Base-by-base conservation (phyloP, 1,284 basidiomycete genomes). In the Dichomitus squalens region DNA sequence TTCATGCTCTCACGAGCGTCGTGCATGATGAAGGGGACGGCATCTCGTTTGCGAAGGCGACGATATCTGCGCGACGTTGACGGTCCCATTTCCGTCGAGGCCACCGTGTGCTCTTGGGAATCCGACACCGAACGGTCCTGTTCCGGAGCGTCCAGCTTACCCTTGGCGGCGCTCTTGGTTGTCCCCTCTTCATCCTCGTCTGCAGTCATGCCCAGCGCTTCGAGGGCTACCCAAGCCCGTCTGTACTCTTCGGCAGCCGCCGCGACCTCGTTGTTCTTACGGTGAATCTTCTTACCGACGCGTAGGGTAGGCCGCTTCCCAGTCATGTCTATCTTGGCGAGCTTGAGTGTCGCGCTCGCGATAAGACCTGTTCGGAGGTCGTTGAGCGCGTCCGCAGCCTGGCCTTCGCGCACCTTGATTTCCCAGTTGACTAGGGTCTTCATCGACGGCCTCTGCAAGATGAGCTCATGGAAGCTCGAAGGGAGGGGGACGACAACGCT, bases 281-380 rank as follows among this genome's bases (percentile, higher is more conserved):
- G 21, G 21, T 49, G 27, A 11, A 71, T 57, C 29, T 20, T 41
- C 21, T 40, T 40, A 23, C 47, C 23, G 12, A 46, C 36, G 4
- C 49, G 38, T 21, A 38, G 47, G 1, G 25, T 49, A 23, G 25
- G 9, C 9, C 16, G 25, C 36, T 58, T 54, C 8, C 53, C 54
- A n/a, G 25, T 9, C 20, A 40, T 29, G n/a, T 36, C 50, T 5
- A 43, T 25, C 38, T 49, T 54, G 27, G 27, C 33, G 16, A 43
- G 16, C 16, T 16, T 35, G 16, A 58, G 25, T 11, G 23, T 34
- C 25, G 53, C 44, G 12, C 25, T 46, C 4, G 59, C 54, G 20
- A 60, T 53, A 23, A 60, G 40, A 23, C 59, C 47, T 0, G 59
- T 47, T 12, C 56, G 53, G 8, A 64, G 18, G 5, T 58, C 41